Percentiles rank a stretch among this genome's conserved stretches.
Evolutionary conservation across 2,329 filamentous ascomycete species (phyloP).

Genomic region (Cryphonectria japonica): DNA sequence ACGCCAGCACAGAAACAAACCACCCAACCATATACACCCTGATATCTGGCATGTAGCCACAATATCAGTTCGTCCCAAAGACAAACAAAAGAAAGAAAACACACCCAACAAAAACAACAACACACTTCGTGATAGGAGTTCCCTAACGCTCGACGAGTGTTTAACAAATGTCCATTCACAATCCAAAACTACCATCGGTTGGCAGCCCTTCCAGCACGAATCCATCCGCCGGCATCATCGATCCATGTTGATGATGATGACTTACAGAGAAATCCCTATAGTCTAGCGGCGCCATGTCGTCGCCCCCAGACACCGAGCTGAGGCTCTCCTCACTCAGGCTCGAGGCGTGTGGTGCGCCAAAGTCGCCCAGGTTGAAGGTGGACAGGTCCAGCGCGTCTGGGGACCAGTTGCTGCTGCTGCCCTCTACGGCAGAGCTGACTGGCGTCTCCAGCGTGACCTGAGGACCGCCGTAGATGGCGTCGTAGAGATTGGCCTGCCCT

Average conservation of each 20-base stretch:
- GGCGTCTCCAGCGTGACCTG: slow-evolving; percentile 51
- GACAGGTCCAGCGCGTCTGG: slow-evolving; percentile 61
- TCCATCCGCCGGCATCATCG: slow-evolving; percentile 27
- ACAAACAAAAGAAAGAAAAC: background rate
- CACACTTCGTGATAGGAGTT: background rate
- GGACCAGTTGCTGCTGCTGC: slow-evolving; percentile 48
- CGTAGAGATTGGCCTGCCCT: slow-evolving; percentile 81
- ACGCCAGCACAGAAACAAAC: background rate
- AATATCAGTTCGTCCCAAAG: background rate
- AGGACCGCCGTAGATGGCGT: slow-evolving; percentile 76
- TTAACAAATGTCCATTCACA: slow-evolving; percentile 37
- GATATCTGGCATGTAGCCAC: no score
- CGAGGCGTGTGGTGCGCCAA: slow-evolving; percentile 45
- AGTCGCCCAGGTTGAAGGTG: slow-evolving; percentile 55
- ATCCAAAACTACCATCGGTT: slow-evolving; percentile 42
- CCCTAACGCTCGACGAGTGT: background rate
- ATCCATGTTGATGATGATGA: slow-evolving; percentile 1
- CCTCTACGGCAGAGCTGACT: slow-evolving; percentile 38
- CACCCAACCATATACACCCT: background rate
- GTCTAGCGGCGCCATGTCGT: slow-evolving; percentile 53
- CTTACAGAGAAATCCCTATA: slow-evolving; percentile 38
- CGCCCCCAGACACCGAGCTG: slow-evolving; percentile 49
- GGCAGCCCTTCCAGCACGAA: slow-evolving; percentile 45
- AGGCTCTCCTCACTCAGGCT: slow-evolving; percentile 63
- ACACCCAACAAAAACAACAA: no score